Evolutionary conservation across 1,139 yeast genomes (phyloP), one percentile per base, ranked within the genome.

Genomic region (Saccharomyces hybrid): DNA sequence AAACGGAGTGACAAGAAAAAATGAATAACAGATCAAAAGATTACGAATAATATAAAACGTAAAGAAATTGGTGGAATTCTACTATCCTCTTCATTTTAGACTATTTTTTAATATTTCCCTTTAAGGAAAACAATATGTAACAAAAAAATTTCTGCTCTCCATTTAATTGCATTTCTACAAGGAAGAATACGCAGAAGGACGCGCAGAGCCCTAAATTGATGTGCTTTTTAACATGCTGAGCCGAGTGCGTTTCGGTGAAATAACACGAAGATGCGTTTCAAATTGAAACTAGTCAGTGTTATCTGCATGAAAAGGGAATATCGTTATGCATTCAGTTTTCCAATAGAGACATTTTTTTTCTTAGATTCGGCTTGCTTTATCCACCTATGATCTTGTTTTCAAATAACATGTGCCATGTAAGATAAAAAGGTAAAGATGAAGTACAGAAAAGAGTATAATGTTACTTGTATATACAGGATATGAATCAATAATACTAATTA

Each of bases 31-130:
- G 31, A 29, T 29, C 20, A 7, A 28, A 28, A 29, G 71, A 74
- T 51, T 74, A 75, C 9, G 74, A 72, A 32, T 81, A 79, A 64
- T 82, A 76, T 59, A 69, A 70, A n/a, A 74, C 82, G 16, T 72
- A 84, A 56, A 69, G 71, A n/a, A 72, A 34, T 82, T 86, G 86
- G 62, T 75, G 31, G 47, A 57, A 9, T 38, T 38, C 16, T 16
- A 16, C 16, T 38, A 46, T 44, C n/a, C 23, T 46, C 34, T 20
- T 28, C 26, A 50, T 41, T 50, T 28, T 50, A 47, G 46, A 53
- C 16, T 20, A 16, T 16, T 38, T 38, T 38, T 42, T 26, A 31
- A 13, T 25, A 14, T 26, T 20, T 49, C 26, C 28, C 46, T 25
- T 25, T 41, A 13, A 23, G 14, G 29, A 28, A 27, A n/a, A 42